Evolutionary conservation across 2,329 filamentous ascomycete species (phyloP).

Genomic region (Trichoderma hamatum): DNA sequence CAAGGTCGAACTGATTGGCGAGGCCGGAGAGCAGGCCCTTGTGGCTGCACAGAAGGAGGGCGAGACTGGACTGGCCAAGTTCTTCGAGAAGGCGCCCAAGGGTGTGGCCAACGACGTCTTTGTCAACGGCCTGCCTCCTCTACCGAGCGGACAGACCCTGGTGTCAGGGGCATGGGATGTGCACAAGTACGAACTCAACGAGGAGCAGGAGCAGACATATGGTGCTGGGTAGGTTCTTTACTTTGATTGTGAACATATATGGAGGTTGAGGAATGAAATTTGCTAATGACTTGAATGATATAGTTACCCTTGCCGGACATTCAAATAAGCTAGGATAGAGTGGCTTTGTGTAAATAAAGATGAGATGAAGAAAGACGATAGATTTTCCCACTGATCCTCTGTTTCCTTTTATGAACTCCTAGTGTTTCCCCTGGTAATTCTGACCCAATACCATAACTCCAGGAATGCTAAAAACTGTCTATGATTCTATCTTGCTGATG

Average conservation of each 20-base stretch:
- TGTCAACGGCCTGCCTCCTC: slow-evolving; percentile 80
- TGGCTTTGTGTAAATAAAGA: slow-evolving; percentile 38
- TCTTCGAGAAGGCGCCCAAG: slow-evolving; percentile 61
- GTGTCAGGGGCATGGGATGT: slow-evolving; percentile 61
- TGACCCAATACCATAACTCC: slow-evolving; percentile 16
- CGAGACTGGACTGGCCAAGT: slow-evolving; percentile 70
- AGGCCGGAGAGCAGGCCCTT: slow-evolving; percentile 62
- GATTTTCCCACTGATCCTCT: slow-evolving; percentile 31
- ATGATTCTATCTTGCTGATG: background rate
- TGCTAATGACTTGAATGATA: slow-evolving; percentile 37
- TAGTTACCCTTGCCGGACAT: slow-evolving; percentile 67
- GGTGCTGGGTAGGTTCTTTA: slow-evolving; percentile 61
- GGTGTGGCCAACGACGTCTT: slow-evolving; percentile 69
- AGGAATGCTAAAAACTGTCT: background rate
- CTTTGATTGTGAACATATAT: background rate
- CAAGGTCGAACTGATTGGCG: slow-evolving; percentile 78
- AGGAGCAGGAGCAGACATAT: slow-evolving; percentile 74
- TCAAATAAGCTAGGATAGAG: slow-evolving; percentile 47
- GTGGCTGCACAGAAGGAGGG: slow-evolving; percentile 77
- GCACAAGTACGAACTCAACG: slow-evolving; percentile 67
- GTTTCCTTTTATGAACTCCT: slow-evolving; percentile 22
- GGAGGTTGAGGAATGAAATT: background rate
- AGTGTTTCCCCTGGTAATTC: background rate
- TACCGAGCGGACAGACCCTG: slow-evolving; percentile 71
- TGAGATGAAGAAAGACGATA: slow-evolving; percentile 36